Percentiles rank a stretch among this genome's conserved stretches.
Conservation (phyloP, 2,329 filamentous ascomycete species). For the Escovopsis weberi region DNA sequence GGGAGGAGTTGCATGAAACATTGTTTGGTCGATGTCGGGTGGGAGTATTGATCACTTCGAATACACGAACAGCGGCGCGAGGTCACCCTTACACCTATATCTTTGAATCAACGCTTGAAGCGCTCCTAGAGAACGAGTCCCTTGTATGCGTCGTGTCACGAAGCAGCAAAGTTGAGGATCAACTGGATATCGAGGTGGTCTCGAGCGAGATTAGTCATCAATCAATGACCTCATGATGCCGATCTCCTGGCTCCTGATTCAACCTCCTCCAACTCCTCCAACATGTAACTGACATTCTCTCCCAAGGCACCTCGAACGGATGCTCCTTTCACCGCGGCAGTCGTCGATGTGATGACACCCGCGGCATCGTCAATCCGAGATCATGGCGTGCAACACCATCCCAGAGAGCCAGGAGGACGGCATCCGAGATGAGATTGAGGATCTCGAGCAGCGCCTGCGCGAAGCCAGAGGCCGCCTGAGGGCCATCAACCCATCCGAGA, state of each 20-base stretch:
- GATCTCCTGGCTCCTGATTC: too few species aligned
- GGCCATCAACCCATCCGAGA: constrained; percentile 2
- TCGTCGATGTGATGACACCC: constrained; percentile 1
- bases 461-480: constrained; percentile 19
- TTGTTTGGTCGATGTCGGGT: not conserved
- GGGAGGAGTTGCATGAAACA: not conserved
- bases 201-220: too few species aligned
- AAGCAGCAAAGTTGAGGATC: too few species aligned
- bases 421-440: constrained; percentile 40
- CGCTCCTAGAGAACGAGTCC: constrained; percentile 1
- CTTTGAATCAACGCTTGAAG: not conserved
- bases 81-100: not conserved
- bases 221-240: too few species aligned
- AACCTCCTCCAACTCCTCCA: too few species aligned
- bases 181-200: too few species aligned
- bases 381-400: too few species aligned
- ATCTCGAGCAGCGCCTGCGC: constrained; percentile 33
- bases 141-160: not conserved
- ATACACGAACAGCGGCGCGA: not conserved
- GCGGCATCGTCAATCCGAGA: constrained; percentile 1
- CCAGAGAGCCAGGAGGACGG: constrained; percentile 10
- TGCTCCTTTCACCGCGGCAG: not conserved
- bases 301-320: too few species aligned
- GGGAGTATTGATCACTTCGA: not conserved
- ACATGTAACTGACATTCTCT: not conserved